Evolutionary conservation across 2,329 filamentous ascomycete genomes (phyloP).

Genomic region (Penicillium freii): DNA sequence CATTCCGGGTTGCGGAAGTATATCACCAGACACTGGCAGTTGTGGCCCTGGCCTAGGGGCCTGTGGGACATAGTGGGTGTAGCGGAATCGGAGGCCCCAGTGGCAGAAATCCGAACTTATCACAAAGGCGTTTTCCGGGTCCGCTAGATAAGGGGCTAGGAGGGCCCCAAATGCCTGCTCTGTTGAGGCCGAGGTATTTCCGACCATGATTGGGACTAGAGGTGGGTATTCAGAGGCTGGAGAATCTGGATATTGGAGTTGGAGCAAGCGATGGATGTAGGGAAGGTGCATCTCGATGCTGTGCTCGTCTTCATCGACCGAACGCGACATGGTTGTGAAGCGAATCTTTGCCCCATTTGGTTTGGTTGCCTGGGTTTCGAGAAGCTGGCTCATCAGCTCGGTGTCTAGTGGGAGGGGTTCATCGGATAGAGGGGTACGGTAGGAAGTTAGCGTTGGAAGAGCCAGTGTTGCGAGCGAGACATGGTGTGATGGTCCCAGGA

Average conservation of each 20-base stretch:
- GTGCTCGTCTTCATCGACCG: conserved; percentile 78
- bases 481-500: conserved; percentile 90
- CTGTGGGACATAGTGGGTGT: conserved; percentile 70
- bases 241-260: conserved; percentile 51
- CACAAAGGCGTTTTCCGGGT: conserved; percentile 74
- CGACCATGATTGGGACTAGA: conserved; percentile 83
- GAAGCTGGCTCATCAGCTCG: conserved; percentile 42
- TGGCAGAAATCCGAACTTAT: conserved; percentile 96
- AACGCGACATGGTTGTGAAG: conserved; percentile 57
- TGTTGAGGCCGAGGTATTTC: conserved; percentile 63
- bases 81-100: conserved; percentile 83
- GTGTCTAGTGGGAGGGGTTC: conserved; percentile 46
- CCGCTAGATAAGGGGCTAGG: conserved; percentile 74
- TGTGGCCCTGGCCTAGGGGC: conserved; percentile 38
- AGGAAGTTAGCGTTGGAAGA: conserved; percentile 65
- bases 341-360: conserved; percentile 34
- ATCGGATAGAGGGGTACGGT: conserved; percentile 45
- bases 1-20: conserved; percentile 41
- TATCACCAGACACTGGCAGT: conserved; percentile 42
- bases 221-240: conserved; percentile 61
- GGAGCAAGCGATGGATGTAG: conserved; percentile 79
- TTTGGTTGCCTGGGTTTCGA: conserved; percentile 27
- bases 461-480: conserved; percentile 75
- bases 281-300: conserved; percentile 96
- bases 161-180: conserved; percentile 68